These are phyloP conservation scores for Colletotrichum orbiculare DNA, from an alignment of 2,329 filamentous ascomycete species.

Conservation along the genomic window DNA sequence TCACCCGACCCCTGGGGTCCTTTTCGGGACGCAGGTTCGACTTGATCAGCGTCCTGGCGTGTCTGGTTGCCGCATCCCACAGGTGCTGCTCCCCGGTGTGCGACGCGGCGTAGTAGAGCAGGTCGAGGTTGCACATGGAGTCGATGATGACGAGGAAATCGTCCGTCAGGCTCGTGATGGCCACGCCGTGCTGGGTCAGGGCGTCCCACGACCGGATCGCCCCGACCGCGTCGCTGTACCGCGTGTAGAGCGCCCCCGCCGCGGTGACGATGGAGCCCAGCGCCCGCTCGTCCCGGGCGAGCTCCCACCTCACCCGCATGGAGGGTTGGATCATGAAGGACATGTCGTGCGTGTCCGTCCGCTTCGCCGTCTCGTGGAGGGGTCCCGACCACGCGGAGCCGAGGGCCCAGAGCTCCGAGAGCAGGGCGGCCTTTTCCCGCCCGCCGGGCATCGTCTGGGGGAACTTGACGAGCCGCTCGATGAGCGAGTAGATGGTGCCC, in stretches of 20 bases:
- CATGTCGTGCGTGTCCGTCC: slow-evolving; percentile 65
- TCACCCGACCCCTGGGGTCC: slow-evolving; percentile 18
- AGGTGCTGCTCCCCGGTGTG: slow-evolving; percentile 44
- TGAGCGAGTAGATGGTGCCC: slow-evolving; percentile 47
- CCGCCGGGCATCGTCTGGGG: slow-evolving; percentile 40
- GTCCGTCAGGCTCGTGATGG: slow-evolving; percentile 44
- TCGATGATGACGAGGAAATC: slow-evolving; percentile 57
- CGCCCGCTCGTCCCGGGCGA: slow-evolving; percentile 51
- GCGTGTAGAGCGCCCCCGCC: slow-evolving; percentile 54
- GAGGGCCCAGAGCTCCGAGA: slow-evolving; percentile 40
- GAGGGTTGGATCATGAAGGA: slow-evolving; percentile 64
- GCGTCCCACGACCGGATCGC: slow-evolving; percentile 63
- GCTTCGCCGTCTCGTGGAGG: slow-evolving; percentile 47
- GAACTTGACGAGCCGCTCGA: slow-evolving; percentile 47
- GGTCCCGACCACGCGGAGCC: slow-evolving; percentile 49
- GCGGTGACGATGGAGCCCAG: slow-evolving; percentile 55
- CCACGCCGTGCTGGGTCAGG: slow-evolving; percentile 43
- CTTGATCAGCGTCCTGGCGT: slow-evolving; percentile 53
- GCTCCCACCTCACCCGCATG: slow-evolving; percentile 59
- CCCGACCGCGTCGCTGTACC: slow-evolving; percentile 55
- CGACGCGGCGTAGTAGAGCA: slow-evolving; percentile 49
- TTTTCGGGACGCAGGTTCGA: slow-evolving; percentile 54
- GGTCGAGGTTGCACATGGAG: slow-evolving; percentile 53
- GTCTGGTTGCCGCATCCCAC: slow-evolving; percentile 45
- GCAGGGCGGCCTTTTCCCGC: slow-evolving; percentile 29